Base-by-base conservation (phyloP, 2,329 filamentous ascomycete genomes). In the Colletotrichum gigasporum region DNA sequence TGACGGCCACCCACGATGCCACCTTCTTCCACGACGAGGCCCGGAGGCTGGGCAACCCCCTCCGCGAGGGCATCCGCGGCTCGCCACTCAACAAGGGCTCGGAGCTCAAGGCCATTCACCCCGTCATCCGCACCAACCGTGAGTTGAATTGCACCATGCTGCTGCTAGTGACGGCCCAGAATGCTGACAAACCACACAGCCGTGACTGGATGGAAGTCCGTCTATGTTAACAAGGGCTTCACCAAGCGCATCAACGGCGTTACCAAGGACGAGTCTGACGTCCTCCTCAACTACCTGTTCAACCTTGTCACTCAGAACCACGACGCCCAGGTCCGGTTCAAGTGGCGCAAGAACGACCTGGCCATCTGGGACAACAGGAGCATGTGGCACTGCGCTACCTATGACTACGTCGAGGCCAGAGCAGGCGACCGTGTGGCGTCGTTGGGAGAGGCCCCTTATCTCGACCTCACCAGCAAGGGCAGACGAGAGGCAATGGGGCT, bases 341-440 rank as follows among this genome's bases (percentile, higher is more conserved):
- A 78, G 54, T 87, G 84, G 84, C 76, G 75, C 55, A 76, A 80
- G 70, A 85, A 86, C 59, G 83, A 87, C 68, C 71, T 83, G 4
- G 85, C 87, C 2, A 88, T 91, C 67, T 91, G 89, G 89, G 89
- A 91, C 71, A 91, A 91, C 69, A 75, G 82, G 52, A 81, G 75
- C 28, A 83, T 78, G 10, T 80, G 76, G 68, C 81, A 83, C 65
- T 80, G 83, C 35, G 87, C 87, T 0, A 90, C 87, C 0, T 89
- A 85, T 66, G 89, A 91, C 68, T 90, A 90, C 11, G 78, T 69
- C 3, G 79, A 77, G 6, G 77, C 78, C 2, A 71, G 80, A 3
- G 73, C 74, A n/a, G 80, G 80, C 4, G 76, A 82, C 58, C 72
- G 80, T 1, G 80, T 80, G 0, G 76, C 74, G 35, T 79, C 76